Evolutionary conservation across 345 rosid species (phyloP).

Genomic region (Geranium brycei): DNA sequence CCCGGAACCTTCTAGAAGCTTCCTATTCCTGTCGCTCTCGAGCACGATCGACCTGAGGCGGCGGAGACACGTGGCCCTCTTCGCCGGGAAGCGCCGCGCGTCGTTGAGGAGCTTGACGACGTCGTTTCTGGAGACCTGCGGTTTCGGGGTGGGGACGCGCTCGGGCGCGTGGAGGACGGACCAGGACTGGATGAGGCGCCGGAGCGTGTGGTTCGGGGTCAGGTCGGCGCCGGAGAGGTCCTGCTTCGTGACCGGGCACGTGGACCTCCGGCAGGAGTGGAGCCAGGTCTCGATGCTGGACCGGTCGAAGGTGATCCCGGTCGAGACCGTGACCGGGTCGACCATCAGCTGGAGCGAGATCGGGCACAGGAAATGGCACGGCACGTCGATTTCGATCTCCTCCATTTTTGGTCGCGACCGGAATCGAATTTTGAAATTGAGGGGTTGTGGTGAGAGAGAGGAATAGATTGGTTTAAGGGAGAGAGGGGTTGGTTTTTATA

Average conservation of each 20-base stretch:
- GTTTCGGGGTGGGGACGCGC: conserved; percentile 38
- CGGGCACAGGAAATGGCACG: conserved; percentile 43
- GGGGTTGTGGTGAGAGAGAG: too few relatives aligned
- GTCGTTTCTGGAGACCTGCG: conserved; percentile 17
- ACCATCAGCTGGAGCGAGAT: conserved; percentile 54
- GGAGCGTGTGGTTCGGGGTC: conserved; percentile 75
- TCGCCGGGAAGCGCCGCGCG: conserved; percentile 17
- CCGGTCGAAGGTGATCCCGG: conserved; percentile 54
- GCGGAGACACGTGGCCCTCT: conserved; percentile 20
- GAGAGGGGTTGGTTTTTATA: not conserved
- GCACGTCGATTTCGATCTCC: conserved; percentile 21
- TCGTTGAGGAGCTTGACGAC: conserved; percentile 27
- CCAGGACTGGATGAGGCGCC: conserved; percentile 78
- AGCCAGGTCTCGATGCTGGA: conserved; percentile 46
- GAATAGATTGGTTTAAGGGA: not conserved
- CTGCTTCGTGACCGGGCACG: conserved; percentile 49
- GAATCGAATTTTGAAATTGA: not conserved
- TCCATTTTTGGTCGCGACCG: too few relatives aligned
- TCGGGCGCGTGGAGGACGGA: conserved; percentile 57
- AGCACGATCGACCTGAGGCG: conserved; percentile 26
- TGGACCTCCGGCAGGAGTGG: conserved; percentile 21
- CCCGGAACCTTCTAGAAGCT: conserved; percentile 20
- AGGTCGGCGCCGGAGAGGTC: conserved; percentile 26
- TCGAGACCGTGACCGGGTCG: conserved; percentile 47
- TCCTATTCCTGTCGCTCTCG: conserved; percentile 27